These are phyloP conservation scores for Cystobasidium slooffiae DNA, from an alignment of 1,284 basidiomycete species.

Conservation along the genomic window DNA sequence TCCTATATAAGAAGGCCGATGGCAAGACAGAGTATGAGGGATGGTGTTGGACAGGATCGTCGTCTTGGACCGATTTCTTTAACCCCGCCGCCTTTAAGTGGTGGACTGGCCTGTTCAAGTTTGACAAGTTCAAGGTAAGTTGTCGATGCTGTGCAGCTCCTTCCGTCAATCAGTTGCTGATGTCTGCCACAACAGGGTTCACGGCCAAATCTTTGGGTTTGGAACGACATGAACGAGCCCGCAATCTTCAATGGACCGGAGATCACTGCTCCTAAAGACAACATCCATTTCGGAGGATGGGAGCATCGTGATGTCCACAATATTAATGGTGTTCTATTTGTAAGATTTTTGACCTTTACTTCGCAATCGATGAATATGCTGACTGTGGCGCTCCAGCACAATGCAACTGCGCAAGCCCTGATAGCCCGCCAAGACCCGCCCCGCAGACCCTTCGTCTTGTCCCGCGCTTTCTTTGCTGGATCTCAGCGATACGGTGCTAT, in stretches of 20 bases:
- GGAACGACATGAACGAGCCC: constrained; percentile 99
- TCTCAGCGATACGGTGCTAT: constrained; percentile 94
- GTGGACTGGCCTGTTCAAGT: constrained; percentile 85
- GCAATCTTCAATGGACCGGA: constrained; percentile 98
- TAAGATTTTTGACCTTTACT: constrained; percentile 18
- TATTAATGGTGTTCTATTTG: constrained; percentile 73
- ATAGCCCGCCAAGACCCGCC: constrained; percentile 73
- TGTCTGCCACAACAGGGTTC: constrained; percentile 54
- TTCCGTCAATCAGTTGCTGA: background rate
- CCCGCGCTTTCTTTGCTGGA: constrained; percentile 92
- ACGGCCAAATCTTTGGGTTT: constrained; percentile 81
- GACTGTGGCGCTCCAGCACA: constrained; percentile 65
- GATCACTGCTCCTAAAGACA: constrained; percentile 95
- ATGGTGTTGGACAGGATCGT: constrained; percentile 97
- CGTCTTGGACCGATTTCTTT: constrained; percentile 97
- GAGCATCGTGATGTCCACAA: constrained; percentile 96
- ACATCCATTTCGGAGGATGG: constrained; percentile 89
- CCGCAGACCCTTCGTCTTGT: constrained; percentile 89
- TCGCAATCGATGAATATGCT: background rate
- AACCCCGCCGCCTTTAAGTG: constrained; percentile 86
- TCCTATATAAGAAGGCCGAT: constrained; percentile 82
- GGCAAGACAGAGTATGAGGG: constrained; percentile 84
- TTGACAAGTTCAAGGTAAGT: constrained; percentile 60
- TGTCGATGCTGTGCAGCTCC: background rate
- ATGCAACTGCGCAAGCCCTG: constrained; percentile 82